phyloP scores from a whole-genome alignment of 352 stramenopile species.

The Thalassiosira delicatula region DNA sequence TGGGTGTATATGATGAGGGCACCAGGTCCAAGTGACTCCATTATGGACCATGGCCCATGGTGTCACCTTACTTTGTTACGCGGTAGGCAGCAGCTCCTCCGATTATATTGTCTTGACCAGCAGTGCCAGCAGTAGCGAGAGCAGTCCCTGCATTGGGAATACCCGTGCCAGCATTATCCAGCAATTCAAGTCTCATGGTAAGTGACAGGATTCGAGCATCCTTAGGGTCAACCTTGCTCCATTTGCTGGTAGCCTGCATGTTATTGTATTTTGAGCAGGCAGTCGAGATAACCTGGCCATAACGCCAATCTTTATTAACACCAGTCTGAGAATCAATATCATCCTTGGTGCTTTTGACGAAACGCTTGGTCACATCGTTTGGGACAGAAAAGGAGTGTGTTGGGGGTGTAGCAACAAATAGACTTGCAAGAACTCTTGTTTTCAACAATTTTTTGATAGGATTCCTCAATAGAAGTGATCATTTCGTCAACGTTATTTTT shows the following conservation, averaged over 20 bases:
- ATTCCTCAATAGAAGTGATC: not conserved
- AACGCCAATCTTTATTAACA: no score
- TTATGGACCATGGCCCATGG: no score
- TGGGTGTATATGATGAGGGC: no score
- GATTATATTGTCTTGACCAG: not conserved
- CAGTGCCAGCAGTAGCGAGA: not conserved
- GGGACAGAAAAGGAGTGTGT: no score
- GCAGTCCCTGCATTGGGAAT: not conserved
- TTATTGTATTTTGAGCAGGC: not conserved
- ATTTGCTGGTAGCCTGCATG: not conserved
- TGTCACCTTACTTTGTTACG: not conserved
- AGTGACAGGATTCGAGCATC: not conserved
- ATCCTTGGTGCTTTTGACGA: no score
- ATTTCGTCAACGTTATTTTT: constrained; percentile 12
- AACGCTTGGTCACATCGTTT: no score
- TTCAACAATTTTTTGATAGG: not conserved
- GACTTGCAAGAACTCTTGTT: constrained; percentile 4
- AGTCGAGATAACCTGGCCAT: not conserved
- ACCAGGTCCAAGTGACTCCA: no score
- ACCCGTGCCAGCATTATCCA: not conserved
- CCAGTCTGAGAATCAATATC: no score
- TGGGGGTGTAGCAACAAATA: not conserved
- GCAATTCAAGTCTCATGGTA: not conserved
- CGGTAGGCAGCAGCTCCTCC: not conserved
- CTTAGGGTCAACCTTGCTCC: constrained; percentile 13